Evolutionary conservation across 176 grass and related monocot genomes (phyloP), one percentile per base, ranked within the genome.

Genomic region (barley (Hordeum vulgare)): DNA sequence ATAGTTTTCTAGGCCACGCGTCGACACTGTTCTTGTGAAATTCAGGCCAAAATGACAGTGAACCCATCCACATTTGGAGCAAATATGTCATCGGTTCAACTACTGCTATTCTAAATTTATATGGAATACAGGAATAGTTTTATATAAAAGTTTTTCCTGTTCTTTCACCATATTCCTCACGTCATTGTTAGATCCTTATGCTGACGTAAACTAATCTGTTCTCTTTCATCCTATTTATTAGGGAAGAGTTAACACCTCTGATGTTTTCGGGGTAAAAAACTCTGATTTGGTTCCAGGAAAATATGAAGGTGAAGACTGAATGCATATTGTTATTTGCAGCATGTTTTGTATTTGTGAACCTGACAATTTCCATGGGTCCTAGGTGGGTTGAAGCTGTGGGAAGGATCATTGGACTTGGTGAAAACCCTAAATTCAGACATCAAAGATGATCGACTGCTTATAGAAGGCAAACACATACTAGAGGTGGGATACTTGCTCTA

Each of bases 301-400:
- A 80, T 99, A 99, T 79, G 96, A 99, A 96, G 91, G 96, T 98
- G 36, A 73, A 45, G 14, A 42, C 9, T 66, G 42, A 61, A 57
- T 13, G 80, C 27, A 41, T 39, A 44, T 63, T 87, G 11, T 35
- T 85, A 39, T 29, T 85, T 88, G 33, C 37, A 33, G 36, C 45
- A 15, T 76, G 10, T 58, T 77, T 45, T 11, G 13, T 73, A 44
- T 64, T 76, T 59, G 9, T 86, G 40, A 85, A 31, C 14, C 88
- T 71, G 58, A 83, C 31, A 26, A 37, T 65, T 29, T 58, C 59
- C 49, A 61, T 82, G 64, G 64, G 63, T 33, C 42, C 26, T 81
- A 98, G 96, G 93, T 74, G 96, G 96, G 23, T 47, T 99, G 78
- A 99, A 99, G 87, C 86, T 99, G 59, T 99, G 96, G 93, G 93